Base-by-base conservation (phyloP, 768 basidiomycete species). In the Lanmaoa pseudosensibilis region DNA sequence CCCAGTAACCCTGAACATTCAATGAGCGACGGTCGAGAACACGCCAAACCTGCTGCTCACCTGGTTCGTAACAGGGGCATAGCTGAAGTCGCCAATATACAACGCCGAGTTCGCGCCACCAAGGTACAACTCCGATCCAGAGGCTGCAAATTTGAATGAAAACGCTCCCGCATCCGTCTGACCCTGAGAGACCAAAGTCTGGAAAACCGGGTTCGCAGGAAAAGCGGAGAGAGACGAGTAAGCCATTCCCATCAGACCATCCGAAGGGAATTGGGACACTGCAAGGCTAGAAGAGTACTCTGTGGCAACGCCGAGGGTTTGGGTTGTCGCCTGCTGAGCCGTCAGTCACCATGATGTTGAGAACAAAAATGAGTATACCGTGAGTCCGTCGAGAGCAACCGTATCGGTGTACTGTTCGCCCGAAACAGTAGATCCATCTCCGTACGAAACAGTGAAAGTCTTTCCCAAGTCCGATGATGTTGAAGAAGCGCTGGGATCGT, bases 51-150 rank as follows among this genome's bases (percentile, higher is more conserved):
- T 55, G 30, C 39, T 21, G 23, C 55, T 46, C 27, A 65, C 65
- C 7, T 4, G 51, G 27, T 27, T 13, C 5, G 55, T 62, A 2
- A 64, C 57, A 45, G 52, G 46, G 12, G 49, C 19, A 21, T 74
- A 77, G 6, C 73, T 73, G 68, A 85, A 74, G 7, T 52, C 46
- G 10, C 83, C 83, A 6, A 72, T 77, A 68, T 78, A 83, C 52
- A 77, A 67, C 1, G 63, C 55, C 3, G 55, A 45, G 65, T 87
- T 74, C 12, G 70, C 69, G 44, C 84, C 84, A 43, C 84, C 84
- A 23, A 87, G 58, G 62, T 74, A 78, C 16, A 86, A 71, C 67
- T 82, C 80, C 3, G 77, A 72, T 5, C 74, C 75, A 15, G 62
- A 52, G 9, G 62, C 19, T 13, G 79, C 65, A 8, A 84, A 67